Conservation (phyloP, 23 red algal genomes). For the Gracilaria vermiculophylla region DNA sequence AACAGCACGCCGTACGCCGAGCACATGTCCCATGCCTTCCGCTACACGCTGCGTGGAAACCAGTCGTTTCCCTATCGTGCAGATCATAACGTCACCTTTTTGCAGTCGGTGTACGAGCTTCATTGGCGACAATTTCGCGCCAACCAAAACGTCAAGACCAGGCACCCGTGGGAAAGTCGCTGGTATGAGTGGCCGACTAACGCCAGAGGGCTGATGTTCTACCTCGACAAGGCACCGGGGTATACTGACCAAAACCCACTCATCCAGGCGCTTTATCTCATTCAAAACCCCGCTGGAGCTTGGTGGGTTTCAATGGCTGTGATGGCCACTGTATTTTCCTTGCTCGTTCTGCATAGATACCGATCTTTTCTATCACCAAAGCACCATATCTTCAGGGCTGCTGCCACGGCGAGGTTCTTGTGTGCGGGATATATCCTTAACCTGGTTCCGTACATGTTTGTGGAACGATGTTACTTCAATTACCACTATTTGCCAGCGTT, state of each 20-base stretch:
- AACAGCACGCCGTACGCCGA: conserved; percentile 43
- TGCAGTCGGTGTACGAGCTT: conserved; percentile 43
- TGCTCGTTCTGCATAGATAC: conserved; percentile 53
- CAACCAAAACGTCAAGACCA: conserved; percentile 60
- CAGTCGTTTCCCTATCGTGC: conserved; percentile 50
- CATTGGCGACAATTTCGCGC: conserved; percentile 79
- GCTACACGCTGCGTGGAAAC: conserved; percentile 39
- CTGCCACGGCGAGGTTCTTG: conserved; percentile 27
- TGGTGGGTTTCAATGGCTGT: conserved; percentile 39
- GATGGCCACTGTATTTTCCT: neutral
- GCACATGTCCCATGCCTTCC: conserved; percentile 61
- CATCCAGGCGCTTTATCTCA: conserved; percentile 55
- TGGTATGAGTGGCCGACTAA: conserved; percentile 94
- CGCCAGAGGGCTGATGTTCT: conserved; percentile 81
- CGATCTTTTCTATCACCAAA: neutral
- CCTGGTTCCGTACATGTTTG: conserved; percentile 87
- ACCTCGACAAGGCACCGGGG: conserved; percentile 15
- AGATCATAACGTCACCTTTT: conserved; percentile 21
- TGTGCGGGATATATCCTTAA: conserved; percentile 71
- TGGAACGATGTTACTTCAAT: conserved; percentile 80
- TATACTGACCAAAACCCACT: conserved; percentile 21
- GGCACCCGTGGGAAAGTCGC: conserved; percentile 81
- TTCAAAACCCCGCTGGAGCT: conserved; percentile 72
- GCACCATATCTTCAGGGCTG: neutral
- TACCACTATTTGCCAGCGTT: conserved; percentile 95